Evolutionary conservation across 345 rosid genomes (phyloP).

Genomic region (Lenwebbia sp.): DNA sequence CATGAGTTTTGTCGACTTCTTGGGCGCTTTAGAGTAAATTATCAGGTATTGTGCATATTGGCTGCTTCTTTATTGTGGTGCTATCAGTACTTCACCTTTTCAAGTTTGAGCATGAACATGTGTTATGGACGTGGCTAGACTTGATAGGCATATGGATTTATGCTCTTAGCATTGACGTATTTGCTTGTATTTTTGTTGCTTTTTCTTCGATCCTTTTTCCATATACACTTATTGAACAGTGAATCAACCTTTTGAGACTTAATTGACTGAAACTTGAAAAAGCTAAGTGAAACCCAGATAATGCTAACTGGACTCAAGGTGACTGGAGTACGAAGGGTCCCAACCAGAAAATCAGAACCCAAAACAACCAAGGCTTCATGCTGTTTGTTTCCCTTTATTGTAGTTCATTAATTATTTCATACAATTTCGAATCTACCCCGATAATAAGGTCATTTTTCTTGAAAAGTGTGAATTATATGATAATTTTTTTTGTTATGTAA

Average conservation of each 20-base stretch:
- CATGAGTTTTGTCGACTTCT: slow-evolving; percentile 98
- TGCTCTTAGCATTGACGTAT: neutral
- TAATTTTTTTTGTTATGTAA: neutral
- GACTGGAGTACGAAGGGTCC: neutral
- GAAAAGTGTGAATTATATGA: neutral
- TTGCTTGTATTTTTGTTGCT: neutral
- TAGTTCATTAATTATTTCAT: neutral
- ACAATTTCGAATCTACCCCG: neutral
- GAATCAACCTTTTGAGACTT: neutral
- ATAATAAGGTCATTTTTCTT: neutral
- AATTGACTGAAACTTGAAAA: neutral
- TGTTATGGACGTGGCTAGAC: neutral
- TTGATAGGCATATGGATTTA: neutral
- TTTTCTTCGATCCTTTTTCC: neutral
- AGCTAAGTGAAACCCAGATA: neutral
- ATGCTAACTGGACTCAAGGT: neutral
- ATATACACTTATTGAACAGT: neutral
- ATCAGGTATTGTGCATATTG: slow-evolving; percentile 49
- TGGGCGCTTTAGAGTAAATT: slow-evolving; percentile 90
- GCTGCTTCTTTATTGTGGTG: neutral
- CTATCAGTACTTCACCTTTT: neutral
- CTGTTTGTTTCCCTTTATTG: neutral
- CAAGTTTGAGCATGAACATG: neutral
- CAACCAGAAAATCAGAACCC: neutral
- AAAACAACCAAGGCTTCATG: neutral